Percentiles rank a stretch among this genome's conserved stretches.
phyloP scores from a whole-genome alignment of 2,329 filamentous ascomycete genomes.

The Diaporthe capsici region DNA sequence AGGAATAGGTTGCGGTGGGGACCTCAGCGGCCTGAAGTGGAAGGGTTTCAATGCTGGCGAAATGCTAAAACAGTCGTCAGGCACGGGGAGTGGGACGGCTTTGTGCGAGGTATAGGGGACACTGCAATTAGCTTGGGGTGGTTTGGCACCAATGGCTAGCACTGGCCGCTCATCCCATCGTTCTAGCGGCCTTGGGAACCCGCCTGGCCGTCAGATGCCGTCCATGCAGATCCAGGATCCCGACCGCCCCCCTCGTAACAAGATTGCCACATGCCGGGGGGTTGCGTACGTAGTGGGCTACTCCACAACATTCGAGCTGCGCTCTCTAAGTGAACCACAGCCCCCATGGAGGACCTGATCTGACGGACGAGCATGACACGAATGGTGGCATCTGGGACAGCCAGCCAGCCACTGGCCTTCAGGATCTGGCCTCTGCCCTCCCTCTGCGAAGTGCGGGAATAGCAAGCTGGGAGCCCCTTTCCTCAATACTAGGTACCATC shows the following conservation, averaged over 20 bases:
- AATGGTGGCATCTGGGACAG: not conserved
- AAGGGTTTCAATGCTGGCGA: slow-evolving; percentile 26
- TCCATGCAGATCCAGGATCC: slow-evolving; percentile 24
- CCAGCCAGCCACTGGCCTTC: slow-evolving; percentile 19
- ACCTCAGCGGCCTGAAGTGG: slow-evolving; percentile 34
- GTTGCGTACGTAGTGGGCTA: slow-evolving; percentile 8
- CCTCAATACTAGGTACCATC: not conserved
- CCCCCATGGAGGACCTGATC: slow-evolving; percentile 31
- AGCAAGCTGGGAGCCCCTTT: slow-evolving; percentile 21
- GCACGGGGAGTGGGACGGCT: slow-evolving; percentile 31
- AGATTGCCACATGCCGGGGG: slow-evolving; percentile 34
- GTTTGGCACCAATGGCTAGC: slow-evolving; percentile 12
- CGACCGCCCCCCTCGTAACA: slow-evolving; percentile 29
- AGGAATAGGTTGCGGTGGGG: slow-evolving; percentile 38
- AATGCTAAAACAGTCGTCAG: slow-evolving; percentile 39
- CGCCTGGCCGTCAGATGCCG: slow-evolving; percentile 28
- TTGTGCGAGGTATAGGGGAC: not conserved
- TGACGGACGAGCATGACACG: slow-evolving; percentile 29
- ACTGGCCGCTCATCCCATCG: slow-evolving; percentile 22
- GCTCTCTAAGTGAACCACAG: slow-evolving; percentile 22
- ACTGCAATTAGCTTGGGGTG: slow-evolving; percentile 31
- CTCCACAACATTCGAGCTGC: slow-evolving; percentile 10
- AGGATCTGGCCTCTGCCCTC: slow-evolving; percentile 16
- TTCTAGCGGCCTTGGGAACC: slow-evolving; percentile 16
- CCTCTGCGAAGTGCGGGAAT: not conserved